phyloP scores from a whole-genome alignment of 768 basidiomycete species.

The Termitomyces sp. region DNA sequence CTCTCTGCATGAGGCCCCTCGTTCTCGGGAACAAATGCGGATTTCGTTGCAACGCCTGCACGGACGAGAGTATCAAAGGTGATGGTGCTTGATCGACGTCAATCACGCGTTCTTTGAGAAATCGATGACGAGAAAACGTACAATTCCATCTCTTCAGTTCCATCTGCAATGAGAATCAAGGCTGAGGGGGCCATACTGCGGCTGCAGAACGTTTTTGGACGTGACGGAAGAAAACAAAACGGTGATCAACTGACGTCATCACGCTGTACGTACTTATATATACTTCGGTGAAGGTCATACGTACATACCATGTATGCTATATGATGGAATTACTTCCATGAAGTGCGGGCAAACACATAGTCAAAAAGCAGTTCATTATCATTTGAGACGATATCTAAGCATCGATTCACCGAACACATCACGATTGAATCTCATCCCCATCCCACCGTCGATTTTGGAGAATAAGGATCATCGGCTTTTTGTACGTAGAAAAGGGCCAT shows the following conservation, averaged over 20 bases:
- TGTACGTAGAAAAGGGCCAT: background rate
- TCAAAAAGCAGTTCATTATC: background rate
- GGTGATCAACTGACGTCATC: background rate
- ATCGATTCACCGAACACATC: background rate
- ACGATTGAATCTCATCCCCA: background rate
- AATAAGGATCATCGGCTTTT: background rate
- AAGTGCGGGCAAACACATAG: background rate
- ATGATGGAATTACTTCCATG: background rate
- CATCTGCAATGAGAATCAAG: constrained; percentile 70
- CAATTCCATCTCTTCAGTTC: constrained; percentile 92
- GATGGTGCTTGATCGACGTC: constrained; percentile 49
- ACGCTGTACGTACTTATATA: background rate
- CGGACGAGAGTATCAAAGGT: constrained; percentile 79
- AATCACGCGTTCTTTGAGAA: background rate
- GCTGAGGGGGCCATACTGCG: constrained; percentile 42
- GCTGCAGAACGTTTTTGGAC: background rate
- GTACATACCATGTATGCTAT: no score
- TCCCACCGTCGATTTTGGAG: no score
- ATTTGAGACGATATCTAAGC: background rate
- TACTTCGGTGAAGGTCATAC: no score
- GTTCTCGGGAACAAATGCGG: constrained; percentile 52
- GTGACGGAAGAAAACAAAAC: background rate
- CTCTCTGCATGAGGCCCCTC: constrained; percentile 19
- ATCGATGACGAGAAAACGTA: constrained; percentile 26
- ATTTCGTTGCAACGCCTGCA: constrained; percentile 60